Conservation (phyloP, 179 eudicot species). For the Drosera spatulata region DNA sequence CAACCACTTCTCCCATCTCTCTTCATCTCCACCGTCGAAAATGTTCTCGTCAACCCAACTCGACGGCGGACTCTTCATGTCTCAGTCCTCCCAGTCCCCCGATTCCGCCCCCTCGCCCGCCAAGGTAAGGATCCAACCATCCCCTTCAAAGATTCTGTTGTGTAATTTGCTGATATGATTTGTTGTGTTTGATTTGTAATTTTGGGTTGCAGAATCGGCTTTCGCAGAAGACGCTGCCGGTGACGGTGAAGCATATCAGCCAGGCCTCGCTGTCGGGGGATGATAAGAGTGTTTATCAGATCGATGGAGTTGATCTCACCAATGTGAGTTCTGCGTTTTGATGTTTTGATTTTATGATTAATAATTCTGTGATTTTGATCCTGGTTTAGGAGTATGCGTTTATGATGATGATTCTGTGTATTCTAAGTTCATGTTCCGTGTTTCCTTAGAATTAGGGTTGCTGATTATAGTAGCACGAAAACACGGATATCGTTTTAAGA, state of each 20-base stretch:
- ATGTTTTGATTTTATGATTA: too few species aligned
- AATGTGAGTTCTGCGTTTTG: constrained; percentile 15
- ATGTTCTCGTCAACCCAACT: constrained; percentile 28
- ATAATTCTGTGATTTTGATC: too few species aligned
- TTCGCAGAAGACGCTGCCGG: constrained; percentile 25
- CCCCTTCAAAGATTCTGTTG: background rate
- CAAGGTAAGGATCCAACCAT: constrained; percentile 12
- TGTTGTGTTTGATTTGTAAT: too few species aligned
- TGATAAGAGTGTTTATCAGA: constrained; percentile 35
- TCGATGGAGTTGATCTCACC: constrained; percentile 38
- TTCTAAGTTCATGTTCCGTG: too few species aligned
- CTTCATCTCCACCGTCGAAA: background rate
- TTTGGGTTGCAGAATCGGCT: constrained; percentile 34
- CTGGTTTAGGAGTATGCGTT: too few species aligned
- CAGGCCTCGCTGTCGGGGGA: constrained; percentile 38
- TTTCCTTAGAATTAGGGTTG: too few species aligned
- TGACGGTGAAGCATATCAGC: constrained; percentile 50
- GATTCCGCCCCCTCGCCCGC: constrained; percentile 20
- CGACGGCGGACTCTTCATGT: constrained; percentile 28
- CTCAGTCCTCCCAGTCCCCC: constrained; percentile 27
- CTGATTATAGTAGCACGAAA: too few species aligned
- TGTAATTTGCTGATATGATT: too few species aligned
- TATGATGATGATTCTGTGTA: too few species aligned
- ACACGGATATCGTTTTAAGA: too few species aligned
- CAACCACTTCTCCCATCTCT: background rate